These are phyloP conservation scores for Argentina anserina DNA, from an alignment of 306 rosid genomes.

Conservation along the genomic window DNA sequence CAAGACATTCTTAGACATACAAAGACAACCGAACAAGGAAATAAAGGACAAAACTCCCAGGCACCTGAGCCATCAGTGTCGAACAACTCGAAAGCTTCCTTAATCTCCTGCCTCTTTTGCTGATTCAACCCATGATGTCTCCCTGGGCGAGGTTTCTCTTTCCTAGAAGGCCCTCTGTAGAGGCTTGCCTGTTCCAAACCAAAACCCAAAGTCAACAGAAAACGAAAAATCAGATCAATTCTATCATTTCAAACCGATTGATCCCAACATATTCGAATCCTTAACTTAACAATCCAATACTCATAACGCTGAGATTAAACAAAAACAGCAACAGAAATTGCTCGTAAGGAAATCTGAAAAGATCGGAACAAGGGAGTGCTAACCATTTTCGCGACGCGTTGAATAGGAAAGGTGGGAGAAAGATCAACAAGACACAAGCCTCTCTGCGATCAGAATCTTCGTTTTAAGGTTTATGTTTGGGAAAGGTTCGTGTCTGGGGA, in stretches of 20 bases:
- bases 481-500: neutral
- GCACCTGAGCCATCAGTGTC: constrained; percentile 94
- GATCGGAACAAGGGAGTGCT: neutral
- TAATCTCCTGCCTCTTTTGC: constrained; percentile 83
- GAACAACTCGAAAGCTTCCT: constrained; percentile 86
- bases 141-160: constrained; percentile 44
- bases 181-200: constrained; percentile 41
- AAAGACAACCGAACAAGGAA: constrained; percentile 1
- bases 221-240: neutral
- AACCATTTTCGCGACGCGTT: constrained; percentile 15
- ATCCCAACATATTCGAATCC: neutral
- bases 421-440: too few relatives aligned
- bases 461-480: neutral
- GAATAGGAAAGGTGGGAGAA: neutral
- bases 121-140: constrained; percentile 53
- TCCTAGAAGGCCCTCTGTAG: constrained; percentile 55
- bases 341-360: neutral
- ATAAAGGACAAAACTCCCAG: constrained; percentile 6
- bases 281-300: neutral
- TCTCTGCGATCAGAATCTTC: neutral
- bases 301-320: neutral
- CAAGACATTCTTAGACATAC: neutral
- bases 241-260: neutral
- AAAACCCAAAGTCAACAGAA: constrained; percentile 9
- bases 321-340: neutral